Percentiles rank a stretch among this genome's conserved stretches.
Conservation (phyloP, 768 basidiomycete genomes). For the Termitomyces heimii region DNA sequence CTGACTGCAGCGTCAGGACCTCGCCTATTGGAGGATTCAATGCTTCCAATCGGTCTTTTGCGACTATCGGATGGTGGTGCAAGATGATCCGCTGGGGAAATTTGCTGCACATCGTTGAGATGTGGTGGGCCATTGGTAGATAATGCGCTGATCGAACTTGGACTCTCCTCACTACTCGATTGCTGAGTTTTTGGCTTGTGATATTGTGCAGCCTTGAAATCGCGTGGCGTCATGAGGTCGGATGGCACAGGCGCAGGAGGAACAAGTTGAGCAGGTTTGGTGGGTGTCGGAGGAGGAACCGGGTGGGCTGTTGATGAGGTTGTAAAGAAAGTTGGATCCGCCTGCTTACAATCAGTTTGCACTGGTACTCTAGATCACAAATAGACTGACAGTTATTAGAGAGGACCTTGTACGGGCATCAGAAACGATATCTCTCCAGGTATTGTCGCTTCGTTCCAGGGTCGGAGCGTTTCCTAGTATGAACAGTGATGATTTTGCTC, state of each 20-base stretch:
- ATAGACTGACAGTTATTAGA: conserved; percentile 49
- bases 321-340: conserved; percentile 22
- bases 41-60: conserved; percentile 5
- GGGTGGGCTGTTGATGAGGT: conserved; percentile 3
- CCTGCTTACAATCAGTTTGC: conserved; percentile 11
- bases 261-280: conserved; percentile 5
- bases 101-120: background rate
- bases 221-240: conserved; percentile 15
- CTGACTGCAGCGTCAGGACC: background rate
- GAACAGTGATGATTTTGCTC: conserved; percentile 91
- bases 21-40: background rate
- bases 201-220: conserved; percentile 9
- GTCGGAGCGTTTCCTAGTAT: conserved; percentile 90
- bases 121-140: background rate
- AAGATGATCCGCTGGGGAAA: background rate
- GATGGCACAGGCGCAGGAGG: conserved; percentile 11
- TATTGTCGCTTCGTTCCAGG: conserved; percentile 76
- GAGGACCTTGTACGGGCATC: conserved; percentile 67
- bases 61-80: background rate
- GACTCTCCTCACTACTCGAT: background rate
- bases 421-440: conserved; percentile 71
- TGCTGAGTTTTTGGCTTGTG: conserved; percentile 1
- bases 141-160: background rate
- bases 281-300: conserved; percentile 16
- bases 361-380: background rate